These are phyloP conservation scores for Aphelidium insulamus DNA, from an alignment of 371 early-diverging fungal genomes.

Conservation along the genomic window DNA sequence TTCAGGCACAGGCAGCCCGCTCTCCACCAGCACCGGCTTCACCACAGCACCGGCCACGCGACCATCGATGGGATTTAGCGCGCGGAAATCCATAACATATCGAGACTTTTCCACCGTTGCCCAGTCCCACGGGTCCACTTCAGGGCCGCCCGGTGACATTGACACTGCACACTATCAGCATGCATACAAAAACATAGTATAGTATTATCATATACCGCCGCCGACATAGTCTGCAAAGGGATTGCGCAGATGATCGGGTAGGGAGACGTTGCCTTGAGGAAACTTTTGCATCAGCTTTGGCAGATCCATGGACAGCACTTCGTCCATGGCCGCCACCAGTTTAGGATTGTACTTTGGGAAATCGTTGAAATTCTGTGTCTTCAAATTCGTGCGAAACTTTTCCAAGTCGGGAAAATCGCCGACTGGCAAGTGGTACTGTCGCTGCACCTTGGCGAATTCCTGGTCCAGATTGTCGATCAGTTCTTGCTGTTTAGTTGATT, in stretches of 20 bases:
- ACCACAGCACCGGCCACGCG: conserved; percentile 27
- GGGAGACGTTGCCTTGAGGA: conserved; percentile 23
- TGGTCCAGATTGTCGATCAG: conserved; percentile 38
- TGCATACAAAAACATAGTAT: too few relatives aligned
- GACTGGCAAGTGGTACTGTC: conserved; percentile 33
- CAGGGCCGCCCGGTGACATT: neutral
- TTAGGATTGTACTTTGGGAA: neutral
- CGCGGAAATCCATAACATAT: conserved; percentile 19
- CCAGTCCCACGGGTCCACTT: conserved; percentile 18
- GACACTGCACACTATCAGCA: conserved; percentile 2
- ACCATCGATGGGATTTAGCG: conserved; percentile 30
- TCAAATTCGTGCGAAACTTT: conserved; percentile 10
- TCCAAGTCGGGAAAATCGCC: conserved; percentile 51
- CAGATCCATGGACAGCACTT: conserved; percentile 30
- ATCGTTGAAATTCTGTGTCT: neutral
- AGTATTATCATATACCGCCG: too few relatives aligned
- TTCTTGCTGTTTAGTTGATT: conserved; percentile 43
- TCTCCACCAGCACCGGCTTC: conserved; percentile 31
- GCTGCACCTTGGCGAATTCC: conserved; percentile 50
- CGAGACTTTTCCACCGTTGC: conserved; percentile 21
- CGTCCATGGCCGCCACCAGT: too few relatives aligned
- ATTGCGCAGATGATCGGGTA: conserved; percentile 20
- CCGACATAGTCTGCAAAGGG: conserved; percentile 17
- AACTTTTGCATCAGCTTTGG: conserved; percentile 38
- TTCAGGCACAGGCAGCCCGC: conserved; percentile 24